Conservation (phyloP, 2,329 filamentous ascomycete genomes). For the Plenodomus lindquistii region DNA sequence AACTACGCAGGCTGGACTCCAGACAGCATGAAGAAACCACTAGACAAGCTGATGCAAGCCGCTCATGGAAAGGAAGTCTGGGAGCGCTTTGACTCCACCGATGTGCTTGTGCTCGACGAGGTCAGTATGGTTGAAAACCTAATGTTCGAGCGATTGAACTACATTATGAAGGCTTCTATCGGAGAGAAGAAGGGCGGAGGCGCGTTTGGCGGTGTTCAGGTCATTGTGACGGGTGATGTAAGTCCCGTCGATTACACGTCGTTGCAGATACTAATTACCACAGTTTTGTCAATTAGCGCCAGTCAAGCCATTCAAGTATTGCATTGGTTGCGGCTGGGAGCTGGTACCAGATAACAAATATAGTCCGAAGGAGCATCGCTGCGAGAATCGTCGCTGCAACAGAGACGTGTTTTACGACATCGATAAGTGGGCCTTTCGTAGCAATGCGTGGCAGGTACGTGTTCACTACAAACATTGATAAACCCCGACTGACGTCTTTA, state of each 20-base stretch:
- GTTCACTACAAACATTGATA: neutral
- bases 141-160: constrained; percentile 56
- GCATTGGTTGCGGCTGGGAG: constrained; percentile 54
- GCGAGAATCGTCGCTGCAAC: constrained; percentile 20
- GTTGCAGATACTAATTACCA: neutral
- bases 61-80: constrained; percentile 42
- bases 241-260: constrained; percentile 30
- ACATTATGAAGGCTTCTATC: constrained; percentile 50
- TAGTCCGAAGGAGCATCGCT: constrained; percentile 13
- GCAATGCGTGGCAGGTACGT: constrained; percentile 54
- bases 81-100: constrained; percentile 48
- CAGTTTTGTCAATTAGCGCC: constrained; percentile 54
- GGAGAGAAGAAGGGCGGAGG: constrained; percentile 7
- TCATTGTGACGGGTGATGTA: constrained; percentile 61
- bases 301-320: constrained; percentile 60
- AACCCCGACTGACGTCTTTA: constrained; percentile 8
- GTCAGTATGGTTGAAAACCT: constrained; percentile 67
- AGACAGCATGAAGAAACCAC: constrained; percentile 48
- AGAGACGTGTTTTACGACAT: constrained; percentile 49
- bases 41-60: constrained; percentile 40
- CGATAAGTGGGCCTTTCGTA: constrained; percentile 66
- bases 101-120: constrained; percentile 67
- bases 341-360: constrained; percentile 15
- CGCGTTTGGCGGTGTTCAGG: constrained; percentile 56
- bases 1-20: constrained; percentile 61